Evolutionary conservation across 306 rosid genomes (phyloP), one percentile per base, ranked within the genome.

Genomic region (Ormosia emarginata): DNA sequence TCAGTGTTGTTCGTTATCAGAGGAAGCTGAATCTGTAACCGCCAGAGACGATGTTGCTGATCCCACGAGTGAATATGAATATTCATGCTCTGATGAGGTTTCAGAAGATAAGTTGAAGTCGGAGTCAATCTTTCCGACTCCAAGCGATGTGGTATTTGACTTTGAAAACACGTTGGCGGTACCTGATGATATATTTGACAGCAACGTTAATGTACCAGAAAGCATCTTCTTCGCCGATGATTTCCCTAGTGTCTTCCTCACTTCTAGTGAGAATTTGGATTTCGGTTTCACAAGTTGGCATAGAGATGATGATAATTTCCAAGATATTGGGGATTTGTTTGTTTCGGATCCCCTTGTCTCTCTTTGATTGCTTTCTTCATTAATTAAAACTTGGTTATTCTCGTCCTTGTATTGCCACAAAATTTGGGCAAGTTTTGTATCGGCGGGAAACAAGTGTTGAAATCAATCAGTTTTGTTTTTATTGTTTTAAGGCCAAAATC

Each of bases 261-360:
- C 55, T 50, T 73, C 88, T 0, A 8, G 14, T 33, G 86, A 80
- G 47, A 86, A 69, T 74, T 83, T 91, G 36, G 90, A 86, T 79
- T 84, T 67, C 4, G 86, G 89, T 0, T 82, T 86, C n/a, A 62
- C 83, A 1, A 71, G 39, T 18, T 85, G 85, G 84, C 83, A 63
- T 0, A 65, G 58, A 8, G 97, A 92, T 58, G 91, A 55, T 39
- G 81, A 89, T 74, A 55, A 66, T 67, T 96, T 96, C 29, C 92
- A 96, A 85, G 98, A 96, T 61, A 88, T 96, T 80, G 93, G 91
- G 63, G 97, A 96, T 85, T 74, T 96, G 17, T 92, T 95, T 81
- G 80, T 85, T 55, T 82, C 86, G n/a, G 99, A 95, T 80, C 86
- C 90, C 9, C 83, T 89, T 17, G 30, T 89, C 0, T 89, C 94